These are phyloP conservation scores for Metarhizium rileyi DNA, from an alignment of 2,329 filamentous ascomycete species.

Conservation along the genomic window DNA sequence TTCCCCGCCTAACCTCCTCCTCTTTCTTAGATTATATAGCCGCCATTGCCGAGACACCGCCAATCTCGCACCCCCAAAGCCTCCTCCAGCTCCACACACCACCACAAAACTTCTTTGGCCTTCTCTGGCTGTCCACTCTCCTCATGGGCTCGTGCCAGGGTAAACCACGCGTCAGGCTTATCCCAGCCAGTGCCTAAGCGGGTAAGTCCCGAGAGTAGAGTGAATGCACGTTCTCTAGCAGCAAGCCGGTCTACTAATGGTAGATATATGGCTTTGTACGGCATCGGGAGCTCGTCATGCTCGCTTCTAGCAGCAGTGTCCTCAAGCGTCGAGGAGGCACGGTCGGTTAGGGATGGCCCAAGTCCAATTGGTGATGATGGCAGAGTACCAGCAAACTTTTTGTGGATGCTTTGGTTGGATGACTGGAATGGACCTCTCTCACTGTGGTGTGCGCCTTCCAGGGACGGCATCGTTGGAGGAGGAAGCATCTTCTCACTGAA, in stretches of 20 bases:
- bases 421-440: background rate
- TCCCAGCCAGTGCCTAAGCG: constrained; percentile 87
- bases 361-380: constrained; percentile 40
- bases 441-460: constrained; percentile 15
- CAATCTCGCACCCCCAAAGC: constrained; percentile 69
- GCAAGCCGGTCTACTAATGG: constrained; percentile 75
- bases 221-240: constrained; percentile 80
- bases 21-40: constrained; percentile 43
- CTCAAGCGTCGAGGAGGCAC: constrained; percentile 10
- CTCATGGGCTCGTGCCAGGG: constrained; percentile 78
- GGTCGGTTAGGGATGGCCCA: constrained; percentile 18
- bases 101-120: constrained; percentile 90
- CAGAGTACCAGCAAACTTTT: constrained; percentile 16
- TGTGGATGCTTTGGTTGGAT: constrained; percentile 1
- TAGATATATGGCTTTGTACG: constrained; percentile 50
- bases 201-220: constrained; percentile 70
- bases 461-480: constrained; percentile 39
- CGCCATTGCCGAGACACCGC: constrained; percentile 57
- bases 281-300: constrained; percentile 35
- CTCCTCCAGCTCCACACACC: constrained; percentile 93
- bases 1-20: background rate
- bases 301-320: constrained; percentile 12
- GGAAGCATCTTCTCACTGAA: constrained; percentile 62
- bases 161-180: constrained; percentile 85
- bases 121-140: constrained; percentile 76